These are phyloP conservation scores for Globisporangium splendens DNA, from an alignment of 352 stramenopile species.

Conservation along the genomic window DNA sequence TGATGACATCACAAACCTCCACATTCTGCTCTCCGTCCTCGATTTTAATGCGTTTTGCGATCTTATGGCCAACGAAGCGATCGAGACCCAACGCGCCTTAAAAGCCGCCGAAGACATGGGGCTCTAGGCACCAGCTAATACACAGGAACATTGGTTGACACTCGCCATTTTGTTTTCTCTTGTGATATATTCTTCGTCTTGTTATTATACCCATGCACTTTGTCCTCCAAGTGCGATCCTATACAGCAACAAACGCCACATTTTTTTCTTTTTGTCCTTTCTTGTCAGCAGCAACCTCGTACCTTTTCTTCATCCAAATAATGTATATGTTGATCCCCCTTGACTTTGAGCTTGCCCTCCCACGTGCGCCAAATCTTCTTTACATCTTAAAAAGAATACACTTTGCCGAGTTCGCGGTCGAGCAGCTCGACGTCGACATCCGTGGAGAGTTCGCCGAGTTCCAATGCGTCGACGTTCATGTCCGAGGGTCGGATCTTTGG, in stretches of 20 bases:
- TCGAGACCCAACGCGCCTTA: constrained; percentile 39
- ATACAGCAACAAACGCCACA: constrained; percentile 1
- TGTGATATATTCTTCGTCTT: constrained; percentile 5
- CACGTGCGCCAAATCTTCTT: constrained; percentile 22
- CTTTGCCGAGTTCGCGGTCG: constrained; percentile 56
- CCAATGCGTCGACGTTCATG: constrained; percentile 67
- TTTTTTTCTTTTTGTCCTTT: constrained; percentile 5
- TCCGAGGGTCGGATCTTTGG: constrained; percentile 71
- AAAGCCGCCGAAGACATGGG: constrained; percentile 59
- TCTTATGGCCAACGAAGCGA: constrained; percentile 46
- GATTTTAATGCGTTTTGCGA: constrained; percentile 55
- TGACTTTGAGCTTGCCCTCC: constrained; percentile 3
- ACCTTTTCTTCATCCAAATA: constrained; percentile 5
- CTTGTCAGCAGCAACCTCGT: background rate
- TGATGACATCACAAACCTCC: constrained; percentile 43
- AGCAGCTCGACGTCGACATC: constrained; percentile 62
- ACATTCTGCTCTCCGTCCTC: constrained; percentile 44
- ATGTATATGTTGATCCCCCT: constrained; percentile 6
- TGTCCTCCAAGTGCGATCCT: background rate
- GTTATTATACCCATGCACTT: constrained; percentile 38
- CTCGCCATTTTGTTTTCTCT: constrained; percentile 9
- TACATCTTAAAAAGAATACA: constrained; percentile 34
- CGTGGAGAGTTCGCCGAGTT: constrained; percentile 50
- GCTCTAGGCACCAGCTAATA: constrained; percentile 20
- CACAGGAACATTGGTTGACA: no score